A percentile compares a stretch with the other conserved stretches of the same genome.
These are phyloP conservation scores for Phaeoacremonium minimum DNA, from an alignment of 2,329 filamentous ascomycete species.

Conservation along the genomic window DNA sequence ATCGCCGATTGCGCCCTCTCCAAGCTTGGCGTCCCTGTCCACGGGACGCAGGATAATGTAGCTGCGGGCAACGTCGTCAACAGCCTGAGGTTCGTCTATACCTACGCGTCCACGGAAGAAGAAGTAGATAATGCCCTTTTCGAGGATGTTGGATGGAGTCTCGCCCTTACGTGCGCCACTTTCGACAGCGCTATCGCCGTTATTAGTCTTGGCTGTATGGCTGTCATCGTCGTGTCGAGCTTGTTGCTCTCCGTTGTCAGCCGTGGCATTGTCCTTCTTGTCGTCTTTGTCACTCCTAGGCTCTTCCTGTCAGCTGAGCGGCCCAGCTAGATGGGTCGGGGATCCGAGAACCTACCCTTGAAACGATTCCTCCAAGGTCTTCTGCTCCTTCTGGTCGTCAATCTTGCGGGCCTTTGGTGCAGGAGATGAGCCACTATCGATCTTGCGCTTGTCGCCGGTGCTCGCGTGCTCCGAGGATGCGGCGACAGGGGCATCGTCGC, in stretches of 20 bases:
- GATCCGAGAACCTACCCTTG: not conserved
- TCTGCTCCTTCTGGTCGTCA: constrained; percentile 6
- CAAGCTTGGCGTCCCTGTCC: constrained; percentile 63
- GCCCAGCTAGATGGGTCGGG: not conserved
- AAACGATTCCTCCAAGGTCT: constrained; percentile 4
- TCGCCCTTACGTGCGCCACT: constrained; percentile 23
- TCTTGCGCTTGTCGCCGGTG: constrained; percentile 8
- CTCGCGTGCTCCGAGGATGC: not conserved
- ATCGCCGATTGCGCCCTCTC: constrained; percentile 41
- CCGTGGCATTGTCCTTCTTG: constrained; percentile 16
- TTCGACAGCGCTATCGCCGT: constrained; percentile 16
- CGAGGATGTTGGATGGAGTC: constrained; percentile 57
- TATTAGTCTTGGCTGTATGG: constrained; percentile 8
- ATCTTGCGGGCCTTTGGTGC: constrained; percentile 6
- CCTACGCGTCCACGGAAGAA: constrained; percentile 78
- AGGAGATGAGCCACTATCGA: not conserved
- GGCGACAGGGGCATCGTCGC: not conserved
- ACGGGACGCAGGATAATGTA: constrained; percentile 78
- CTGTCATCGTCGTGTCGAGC: constrained; percentile 5
- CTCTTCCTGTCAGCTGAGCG: constrained; percentile 10
- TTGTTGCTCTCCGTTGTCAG: constrained; percentile 14
- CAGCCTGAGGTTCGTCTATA: constrained; percentile 62
- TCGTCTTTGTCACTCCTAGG: constrained; percentile 10
- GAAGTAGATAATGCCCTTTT: constrained; percentile 90
- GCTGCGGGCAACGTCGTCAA: constrained; percentile 71